Base-by-base conservation (phyloP, 805 yeast species). In the Saturnispora serradocipensis region DNA sequence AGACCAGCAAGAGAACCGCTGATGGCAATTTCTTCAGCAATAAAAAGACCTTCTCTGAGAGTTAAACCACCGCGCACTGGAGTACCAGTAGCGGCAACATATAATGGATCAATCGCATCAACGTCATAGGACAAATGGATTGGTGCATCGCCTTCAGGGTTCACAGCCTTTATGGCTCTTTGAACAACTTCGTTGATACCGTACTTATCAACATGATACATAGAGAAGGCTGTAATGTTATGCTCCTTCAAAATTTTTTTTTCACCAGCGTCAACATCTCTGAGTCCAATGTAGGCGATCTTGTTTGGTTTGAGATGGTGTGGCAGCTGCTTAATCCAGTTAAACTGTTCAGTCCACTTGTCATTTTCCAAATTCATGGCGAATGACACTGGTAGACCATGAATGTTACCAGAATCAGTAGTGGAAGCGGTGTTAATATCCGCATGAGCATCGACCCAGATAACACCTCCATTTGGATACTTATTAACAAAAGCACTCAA, bases 381-480 rank as follows among this genome's bases (percentile, higher is more conserved):
- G 65, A 93, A 93, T 3, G 96, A 80, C 35, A 91, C 88, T 2
- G 99, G 99, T 67, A 97, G 90, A 5, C 99, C 99, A 67, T 91
- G 99, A 60, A 91, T 74, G 67, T 91, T 93, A 42, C 98, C 98
- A 7, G 91, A 81, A 28, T 77, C 84, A 2, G 97, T 82, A 8
- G 88, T 80, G 35, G 74, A 73, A 10, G 96, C 87, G 1, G 97
- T 85, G 73, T 93, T 93, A 65, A 93, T 84, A 67, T 91, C 99
- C 18, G 98, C 97, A 67, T 91, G 99, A 0, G 99, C 99, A 69
- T 91, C 99, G 60, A 91, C 84, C 99, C 99, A 91, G 56, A 91
- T 66, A 39, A 91, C 74, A 61, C 96, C 89, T 27, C 96, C 88
- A 59, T 90, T 88, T 18, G 97, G 96, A 65, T 84, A 74, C 57